Percentiles rank a stretch among this genome's conserved stretches.
phyloP scores from a whole-genome alignment of 495 filamentous ascomycete genomes.

The Penicillium tannophilum region DNA sequence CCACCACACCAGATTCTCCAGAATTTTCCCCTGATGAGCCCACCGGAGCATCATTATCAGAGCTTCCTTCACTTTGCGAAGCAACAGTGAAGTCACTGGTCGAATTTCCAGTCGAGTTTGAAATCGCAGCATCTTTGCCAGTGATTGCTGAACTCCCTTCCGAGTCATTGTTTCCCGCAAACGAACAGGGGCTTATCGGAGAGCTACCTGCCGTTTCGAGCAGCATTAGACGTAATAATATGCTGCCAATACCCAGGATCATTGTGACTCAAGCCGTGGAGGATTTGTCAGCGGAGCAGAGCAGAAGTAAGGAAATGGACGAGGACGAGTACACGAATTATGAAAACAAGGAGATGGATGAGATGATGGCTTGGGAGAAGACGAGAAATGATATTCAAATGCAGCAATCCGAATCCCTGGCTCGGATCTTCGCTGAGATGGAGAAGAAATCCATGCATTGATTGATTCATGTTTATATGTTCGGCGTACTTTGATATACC shows the following conservation, averaged over 20 bases:
- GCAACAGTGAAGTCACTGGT: neutral
- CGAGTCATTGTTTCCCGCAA: neutral
- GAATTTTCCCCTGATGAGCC: neutral
- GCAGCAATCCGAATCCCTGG: slow-evolving; percentile 18
- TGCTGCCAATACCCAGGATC: slow-evolving; percentile 14
- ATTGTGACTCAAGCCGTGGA: slow-evolving; percentile 15
- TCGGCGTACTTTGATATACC: slow-evolving; percentile 2
- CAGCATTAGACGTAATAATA: neutral
- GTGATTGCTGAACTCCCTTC: slow-evolving; percentile 5
- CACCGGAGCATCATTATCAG: neutral
- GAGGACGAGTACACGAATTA: neutral
- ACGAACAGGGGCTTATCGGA: neutral
- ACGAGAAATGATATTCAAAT: slow-evolving; percentile 16
- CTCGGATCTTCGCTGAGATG: slow-evolving; percentile 18
- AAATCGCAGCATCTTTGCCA: neutral
- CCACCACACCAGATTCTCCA: neutral
- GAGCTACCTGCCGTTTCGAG: slow-evolving; percentile 9
- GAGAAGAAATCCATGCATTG: slow-evolving; percentile 6
- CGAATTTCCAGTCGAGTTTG: neutral
- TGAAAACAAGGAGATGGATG: slow-evolving; percentile 16
- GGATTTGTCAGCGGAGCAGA: slow-evolving; percentile 1
- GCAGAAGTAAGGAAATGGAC: slow-evolving; percentile 2
- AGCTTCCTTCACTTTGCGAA: slow-evolving; percentile 1
- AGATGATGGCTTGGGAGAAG: slow-evolving; percentile 14
- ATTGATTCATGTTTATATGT: neutral